Evolutionary conservation across 2,329 filamentous ascomycete genomes (phyloP).

Genomic region (Trichoderma breve): DNA sequence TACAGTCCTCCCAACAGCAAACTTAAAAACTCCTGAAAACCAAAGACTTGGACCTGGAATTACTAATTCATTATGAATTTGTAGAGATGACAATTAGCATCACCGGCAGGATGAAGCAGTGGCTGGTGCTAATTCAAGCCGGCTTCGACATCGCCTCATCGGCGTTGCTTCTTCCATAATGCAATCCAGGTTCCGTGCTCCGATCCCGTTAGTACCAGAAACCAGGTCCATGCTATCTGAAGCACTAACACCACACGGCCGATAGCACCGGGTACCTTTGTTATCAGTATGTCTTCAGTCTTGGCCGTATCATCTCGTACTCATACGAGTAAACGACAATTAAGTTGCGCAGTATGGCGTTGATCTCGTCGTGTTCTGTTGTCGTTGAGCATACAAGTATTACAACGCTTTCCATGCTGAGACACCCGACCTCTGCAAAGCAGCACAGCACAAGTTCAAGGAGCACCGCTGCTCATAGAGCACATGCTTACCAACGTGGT

Average conservation of each 20-base stretch:
- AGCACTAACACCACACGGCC: not conserved
- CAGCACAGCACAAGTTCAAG: not conserved
- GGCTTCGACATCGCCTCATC: not conserved
- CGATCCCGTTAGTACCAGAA: not conserved
- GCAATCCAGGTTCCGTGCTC: not conserved
- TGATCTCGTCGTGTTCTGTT: not conserved
- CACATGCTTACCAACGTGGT: not conserved
- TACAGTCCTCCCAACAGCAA: not conserved
- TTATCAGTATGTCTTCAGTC: not conserved
- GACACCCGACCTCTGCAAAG: not conserved
- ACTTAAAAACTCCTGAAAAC: not conserved
- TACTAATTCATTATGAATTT: not conserved
- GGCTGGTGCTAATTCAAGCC: not conserved
- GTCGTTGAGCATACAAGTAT: not conserved
- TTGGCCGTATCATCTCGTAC: not conserved
- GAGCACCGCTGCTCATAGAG: not conserved
- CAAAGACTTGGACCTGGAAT: not conserved
- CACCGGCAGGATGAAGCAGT: not conserved
- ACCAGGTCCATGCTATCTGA: not conserved
- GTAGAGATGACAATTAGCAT: not conserved
- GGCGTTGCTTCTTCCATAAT: not conserved
- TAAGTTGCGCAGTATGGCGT: not conserved
- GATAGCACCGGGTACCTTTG: not conserved
- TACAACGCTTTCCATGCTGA: not conserved
- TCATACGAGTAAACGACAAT: not conserved